Evolutionary conservation across 306 rosid genomes (phyloP).

Genomic region (Trifolium fragiferum): DNA sequence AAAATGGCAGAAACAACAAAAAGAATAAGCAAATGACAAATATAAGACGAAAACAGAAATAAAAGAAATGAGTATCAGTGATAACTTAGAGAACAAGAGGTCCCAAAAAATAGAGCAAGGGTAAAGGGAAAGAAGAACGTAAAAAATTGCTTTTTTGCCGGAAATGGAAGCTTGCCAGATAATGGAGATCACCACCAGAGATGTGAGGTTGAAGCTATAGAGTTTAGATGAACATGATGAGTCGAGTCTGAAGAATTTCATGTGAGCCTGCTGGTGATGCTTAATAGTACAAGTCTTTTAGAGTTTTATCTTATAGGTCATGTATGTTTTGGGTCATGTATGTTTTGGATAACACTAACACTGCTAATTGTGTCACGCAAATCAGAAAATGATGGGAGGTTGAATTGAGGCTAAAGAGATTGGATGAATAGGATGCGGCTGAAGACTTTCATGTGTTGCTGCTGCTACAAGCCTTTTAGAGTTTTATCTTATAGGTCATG

Average conservation of each 20-base stretch:
- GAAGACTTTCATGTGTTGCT: neutral
- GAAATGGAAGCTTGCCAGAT: slow-evolving; percentile 9
- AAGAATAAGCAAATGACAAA: neutral
- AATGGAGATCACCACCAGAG: neutral
- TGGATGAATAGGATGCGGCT: neutral
- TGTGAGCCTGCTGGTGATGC: neutral
- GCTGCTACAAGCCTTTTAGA: neutral
- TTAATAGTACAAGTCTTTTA: neutral
- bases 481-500: neutral
- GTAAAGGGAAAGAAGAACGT: neutral
- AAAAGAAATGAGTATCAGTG: neutral
- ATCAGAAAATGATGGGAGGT: neutral
- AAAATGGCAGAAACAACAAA: neutral
- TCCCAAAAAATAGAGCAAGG: neutral
- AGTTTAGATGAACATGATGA: neutral
- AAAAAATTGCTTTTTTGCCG: neutral
- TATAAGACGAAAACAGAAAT: neutral
- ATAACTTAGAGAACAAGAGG: neutral
- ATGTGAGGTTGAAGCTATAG: neutral
- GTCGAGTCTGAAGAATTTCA: neutral
- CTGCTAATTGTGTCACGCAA: neutral
- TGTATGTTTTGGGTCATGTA: slow-evolving; percentile 5
- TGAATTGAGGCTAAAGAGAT: neutral
- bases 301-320: neutral
- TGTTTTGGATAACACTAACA: neutral